These are phyloP conservation scores for Isabelozyma heimii DNA, from an alignment of 805 yeast species.

Conservation along the genomic window DNA sequence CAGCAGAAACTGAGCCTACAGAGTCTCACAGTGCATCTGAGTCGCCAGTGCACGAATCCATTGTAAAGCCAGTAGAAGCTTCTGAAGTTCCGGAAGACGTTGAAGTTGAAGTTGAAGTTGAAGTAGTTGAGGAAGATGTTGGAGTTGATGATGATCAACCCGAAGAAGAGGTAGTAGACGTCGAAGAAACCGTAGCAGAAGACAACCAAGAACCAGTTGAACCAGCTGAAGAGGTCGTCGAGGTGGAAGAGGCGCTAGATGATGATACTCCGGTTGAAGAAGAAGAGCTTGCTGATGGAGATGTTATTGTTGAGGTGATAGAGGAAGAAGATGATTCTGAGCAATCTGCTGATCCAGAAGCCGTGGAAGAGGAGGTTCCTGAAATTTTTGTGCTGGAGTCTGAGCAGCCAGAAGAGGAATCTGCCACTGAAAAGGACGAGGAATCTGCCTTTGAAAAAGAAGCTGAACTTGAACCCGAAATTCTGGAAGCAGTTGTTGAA, in stretches of 20 bases:
- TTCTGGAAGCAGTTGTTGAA: background rate
- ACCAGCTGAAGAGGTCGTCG: slow-evolving; percentile 1
- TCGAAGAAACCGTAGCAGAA: slow-evolving; percentile 3
- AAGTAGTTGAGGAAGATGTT: slow-evolving; percentile 3
- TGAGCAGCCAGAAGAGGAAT: slow-evolving; percentile 1
- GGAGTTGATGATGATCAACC: slow-evolving; percentile 4
- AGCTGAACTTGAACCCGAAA: background rate
- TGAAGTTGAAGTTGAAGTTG: slow-evolving; percentile 1
- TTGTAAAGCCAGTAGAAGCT: background rate
- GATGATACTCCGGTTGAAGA: slow-evolving; percentile 7
- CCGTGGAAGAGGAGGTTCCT: slow-evolving; percentile 1
- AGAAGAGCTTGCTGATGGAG: slow-evolving; percentile 17
- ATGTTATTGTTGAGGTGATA: slow-evolving; percentile 8
- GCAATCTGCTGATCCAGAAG: slow-evolving; percentile 24
- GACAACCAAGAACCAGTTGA: slow-evolving; percentile 4
- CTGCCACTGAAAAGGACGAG: background rate
- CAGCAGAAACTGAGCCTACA: background rate
- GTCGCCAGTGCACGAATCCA: background rate
- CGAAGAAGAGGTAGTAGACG: slow-evolving; percentile 4
- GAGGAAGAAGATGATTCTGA: slow-evolving; percentile 1
- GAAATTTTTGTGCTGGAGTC: background rate
- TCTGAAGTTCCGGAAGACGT: background rate
- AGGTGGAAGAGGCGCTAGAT: background rate
- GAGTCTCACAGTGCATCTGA: background rate
- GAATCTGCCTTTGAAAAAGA: background rate